A percentile compares a stretch with the other conserved stretches of the same genome.
Conservation (phyloP, 164 flowering plant genomes). For the Vitis rupestris region DNA sequence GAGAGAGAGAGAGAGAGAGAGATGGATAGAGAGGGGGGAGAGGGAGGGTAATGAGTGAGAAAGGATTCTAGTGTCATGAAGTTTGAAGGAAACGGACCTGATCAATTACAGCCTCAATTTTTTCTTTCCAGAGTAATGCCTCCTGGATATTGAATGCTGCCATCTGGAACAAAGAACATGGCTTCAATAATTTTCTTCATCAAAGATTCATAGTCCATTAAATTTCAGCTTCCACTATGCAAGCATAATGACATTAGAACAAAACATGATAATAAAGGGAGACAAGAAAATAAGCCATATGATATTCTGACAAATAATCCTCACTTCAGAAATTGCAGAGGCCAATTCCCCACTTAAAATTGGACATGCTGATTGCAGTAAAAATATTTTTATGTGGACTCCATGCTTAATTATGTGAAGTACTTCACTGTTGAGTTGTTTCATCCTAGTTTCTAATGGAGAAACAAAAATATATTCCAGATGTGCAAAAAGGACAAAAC, state of each 20-base stretch:
- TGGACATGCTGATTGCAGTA: no score
- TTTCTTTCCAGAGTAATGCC: conserved; percentile 92
- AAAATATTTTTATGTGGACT: no score
- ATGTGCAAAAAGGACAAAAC: no score
- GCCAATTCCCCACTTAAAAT: not conserved
- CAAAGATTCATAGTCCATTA: not conserved
- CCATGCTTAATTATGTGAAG: no score
- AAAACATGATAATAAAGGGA: not conserved
- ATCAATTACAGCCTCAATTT: conserved; percentile 89
- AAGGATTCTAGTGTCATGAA: no score
- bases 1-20: no score
- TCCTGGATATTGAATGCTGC: conserved; percentile 99
- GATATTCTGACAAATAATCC: no score
- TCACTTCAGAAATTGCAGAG: not conserved
- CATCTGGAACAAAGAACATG: conserved; percentile 55
- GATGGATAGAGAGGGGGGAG: not conserved
- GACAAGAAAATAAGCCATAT: not conserved
- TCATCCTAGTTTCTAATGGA: no score
- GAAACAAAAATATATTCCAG: no score
- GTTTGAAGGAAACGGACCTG: conserved; percentile 45
- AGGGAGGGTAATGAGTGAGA: no score
- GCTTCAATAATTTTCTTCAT: not conserved
- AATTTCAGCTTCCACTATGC: not conserved
- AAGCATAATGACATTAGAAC: not conserved
- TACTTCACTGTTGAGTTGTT: no score